Evolutionary conservation across 2,329 filamentous ascomycete genomes (phyloP).

Genomic region (Alternaria sp.): DNA sequence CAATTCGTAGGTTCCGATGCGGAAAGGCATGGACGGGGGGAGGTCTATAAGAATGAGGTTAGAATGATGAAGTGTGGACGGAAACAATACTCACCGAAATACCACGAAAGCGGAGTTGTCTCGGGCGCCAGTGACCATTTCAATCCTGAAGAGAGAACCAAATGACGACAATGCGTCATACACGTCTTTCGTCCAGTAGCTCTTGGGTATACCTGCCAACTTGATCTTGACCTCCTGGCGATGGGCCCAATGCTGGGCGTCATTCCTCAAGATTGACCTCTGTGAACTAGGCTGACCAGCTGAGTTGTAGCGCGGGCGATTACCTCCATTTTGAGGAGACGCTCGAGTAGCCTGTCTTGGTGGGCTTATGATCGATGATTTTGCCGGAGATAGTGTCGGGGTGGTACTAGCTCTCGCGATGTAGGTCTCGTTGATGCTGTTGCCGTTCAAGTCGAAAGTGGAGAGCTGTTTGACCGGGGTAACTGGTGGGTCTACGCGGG

Average conservation of each 20-base stretch:
- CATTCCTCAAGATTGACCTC: slow-evolving; percentile 4
- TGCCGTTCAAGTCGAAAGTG: slow-evolving; percentile 15
- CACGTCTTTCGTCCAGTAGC: slow-evolving; percentile 26
- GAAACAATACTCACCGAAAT: slow-evolving; percentile 26
- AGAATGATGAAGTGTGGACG: too few relatives aligned
- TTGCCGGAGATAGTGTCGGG: not conserved
- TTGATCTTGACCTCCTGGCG: slow-evolving; percentile 33
- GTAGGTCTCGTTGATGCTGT: slow-evolving; percentile 25
- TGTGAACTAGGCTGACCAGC: not conserved
- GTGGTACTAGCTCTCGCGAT: not conserved
- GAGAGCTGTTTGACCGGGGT: slow-evolving; percentile 11
- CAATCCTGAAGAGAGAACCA: slow-evolving; percentile 40
- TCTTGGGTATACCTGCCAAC: slow-evolving; percentile 21
- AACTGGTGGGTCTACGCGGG: not conserved
- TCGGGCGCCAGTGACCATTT: slow-evolving; percentile 21
- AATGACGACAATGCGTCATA: slow-evolving; percentile 30
- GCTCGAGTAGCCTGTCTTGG: not conserved
- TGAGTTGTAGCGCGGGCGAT: not conserved
- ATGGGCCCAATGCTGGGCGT: slow-evolving; percentile 20
- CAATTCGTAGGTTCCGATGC: slow-evolving; percentile 11
- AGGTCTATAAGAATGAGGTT: slow-evolving; percentile 14
- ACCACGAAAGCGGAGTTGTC: slow-evolving; percentile 28
- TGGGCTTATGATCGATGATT: not conserved
- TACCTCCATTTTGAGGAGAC: not conserved
- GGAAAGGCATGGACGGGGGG: slow-evolving; percentile 14